Base-by-base conservation (phyloP, 2,329 filamentous ascomycete species). In the Aspergillus novoparasiticus region DNA sequence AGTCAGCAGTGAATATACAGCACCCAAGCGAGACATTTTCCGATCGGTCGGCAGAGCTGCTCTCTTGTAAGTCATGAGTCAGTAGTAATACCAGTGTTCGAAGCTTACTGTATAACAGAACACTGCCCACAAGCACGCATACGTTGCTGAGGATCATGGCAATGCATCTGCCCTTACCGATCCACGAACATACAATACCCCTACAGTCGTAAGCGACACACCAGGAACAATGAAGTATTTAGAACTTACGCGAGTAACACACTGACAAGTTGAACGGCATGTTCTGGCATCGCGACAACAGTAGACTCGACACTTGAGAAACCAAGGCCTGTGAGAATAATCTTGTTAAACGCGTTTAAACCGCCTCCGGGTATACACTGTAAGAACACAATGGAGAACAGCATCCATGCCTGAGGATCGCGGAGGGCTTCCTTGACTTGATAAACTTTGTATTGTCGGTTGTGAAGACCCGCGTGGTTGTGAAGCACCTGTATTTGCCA, bases 181-280 rank as follows among this genome's bases (percentile, higher is more conserved):
- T 14, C 56, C 21, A 46, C 28, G 36, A 46, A 2, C 23, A 45
- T 6, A 58, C n/a, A 36, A 36, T 50, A 32, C 56, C 43, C 19
- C 32, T 39, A 10, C 4, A 10, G 0, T 1, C n/a, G 28, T 51
- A 1, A 51, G 28, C 16, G 4, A 6, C 21, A 3, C 21, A 23
- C 21, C 5, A 12, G 4, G 21, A 0, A 26, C 34, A 11, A 2
- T 9, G 12, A 10, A 14, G 4, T 19, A 4, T 4, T 32, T 11
- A 19, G 6, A 8, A 36, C 32, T 16, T 34, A 57, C 55, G 55
- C 23, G 11, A 57, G 21, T 26, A 57, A 28, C 51, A 55, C 51
- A 11, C 30, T 41, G 23, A 43, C 36, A n/a, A 57, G 56, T 11
- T 58, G 56, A 36, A 58, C 30, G 16, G 56, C 56, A 58, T 58